Conservation (phyloP, 371 early-diverging fungal species). For the Entomophthora muscae region DNA sequence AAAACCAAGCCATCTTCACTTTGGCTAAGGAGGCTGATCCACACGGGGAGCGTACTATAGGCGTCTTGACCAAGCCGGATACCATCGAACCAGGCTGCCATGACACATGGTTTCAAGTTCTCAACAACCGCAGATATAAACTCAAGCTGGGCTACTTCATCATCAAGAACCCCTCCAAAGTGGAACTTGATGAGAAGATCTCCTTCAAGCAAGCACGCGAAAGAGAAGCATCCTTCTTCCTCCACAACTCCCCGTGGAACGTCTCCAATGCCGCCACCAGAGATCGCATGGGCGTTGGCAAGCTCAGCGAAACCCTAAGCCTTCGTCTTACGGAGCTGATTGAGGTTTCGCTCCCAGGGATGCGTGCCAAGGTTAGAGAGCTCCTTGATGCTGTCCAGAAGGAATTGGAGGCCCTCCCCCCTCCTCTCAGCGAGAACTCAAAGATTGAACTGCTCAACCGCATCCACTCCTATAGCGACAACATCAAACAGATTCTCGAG, state of each 20-base stretch:
- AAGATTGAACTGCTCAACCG: background rate
- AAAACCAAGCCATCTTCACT: constrained; percentile 23
- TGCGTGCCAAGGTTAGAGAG: background rate
- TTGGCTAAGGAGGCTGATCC: constrained; percentile 24
- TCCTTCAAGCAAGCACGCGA: background rate
- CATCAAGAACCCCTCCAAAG: background rate
- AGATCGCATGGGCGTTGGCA: background rate
- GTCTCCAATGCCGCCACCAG: background rate
- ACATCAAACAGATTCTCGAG: background rate
- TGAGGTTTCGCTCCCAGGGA: background rate
- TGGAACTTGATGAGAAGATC: background rate
- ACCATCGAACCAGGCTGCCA: constrained; percentile 24
- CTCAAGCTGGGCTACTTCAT: background rate
- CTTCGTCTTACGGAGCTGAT: background rate
- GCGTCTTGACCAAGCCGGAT: constrained; percentile 31
- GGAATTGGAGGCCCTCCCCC: background rate
- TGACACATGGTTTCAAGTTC: constrained; percentile 19
- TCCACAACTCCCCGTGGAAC: background rate
- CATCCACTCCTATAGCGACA: background rate
- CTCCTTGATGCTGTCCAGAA: background rate
- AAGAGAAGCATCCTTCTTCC: background rate
- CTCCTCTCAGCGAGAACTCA: background rate
- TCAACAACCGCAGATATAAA: constrained; percentile 6
- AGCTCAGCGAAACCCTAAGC: background rate
- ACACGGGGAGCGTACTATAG: constrained; percentile 21